Evolutionary conservation across 495 filamentous ascomycete species (phyloP).

Genomic region (Penicillium turbatum): DNA sequence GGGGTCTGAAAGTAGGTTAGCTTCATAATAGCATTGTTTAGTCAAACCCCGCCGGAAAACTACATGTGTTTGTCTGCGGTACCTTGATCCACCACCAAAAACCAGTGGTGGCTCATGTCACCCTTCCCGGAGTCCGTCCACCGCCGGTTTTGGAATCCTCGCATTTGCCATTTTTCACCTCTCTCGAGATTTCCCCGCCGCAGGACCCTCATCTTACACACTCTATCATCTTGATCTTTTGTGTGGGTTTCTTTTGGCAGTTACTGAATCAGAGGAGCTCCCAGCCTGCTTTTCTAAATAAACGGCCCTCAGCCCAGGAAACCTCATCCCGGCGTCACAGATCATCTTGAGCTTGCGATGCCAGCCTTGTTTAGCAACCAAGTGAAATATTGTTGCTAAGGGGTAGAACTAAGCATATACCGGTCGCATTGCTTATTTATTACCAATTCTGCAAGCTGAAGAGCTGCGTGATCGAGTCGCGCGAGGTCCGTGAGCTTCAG

Average conservation of each 20-base stretch:
- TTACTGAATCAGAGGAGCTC: neutral
- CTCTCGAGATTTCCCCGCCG: neutral
- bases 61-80: neutral
- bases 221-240: neutral
- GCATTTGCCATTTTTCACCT: conserved; percentile 9
- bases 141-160: conserved; percentile 21
- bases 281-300: neutral
- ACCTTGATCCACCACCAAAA: conserved; percentile 15
- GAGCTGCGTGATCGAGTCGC: conserved; percentile 2
- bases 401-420: neutral
- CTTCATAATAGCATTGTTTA: neutral
- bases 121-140: conserved; percentile 17
- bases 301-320: conserved; percentile 8
- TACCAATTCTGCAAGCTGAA: conserved; percentile 1
- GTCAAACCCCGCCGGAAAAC: neutral
- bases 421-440: conserved; percentile 6
- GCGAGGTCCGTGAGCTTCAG: conserved; percentile 14
- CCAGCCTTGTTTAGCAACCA: conserved; percentile 20
- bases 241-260: neutral
- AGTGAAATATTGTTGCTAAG: conserved; percentile 16
- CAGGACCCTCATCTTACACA: neutral
- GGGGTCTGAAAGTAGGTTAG: neutral
- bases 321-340: conserved; percentile 2
- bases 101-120: conserved; percentile 20
- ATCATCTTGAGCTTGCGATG: conserved; percentile 26